Conservation (phyloP, 306 rosid species). For the Notholithocarpus densiflorus region DNA sequence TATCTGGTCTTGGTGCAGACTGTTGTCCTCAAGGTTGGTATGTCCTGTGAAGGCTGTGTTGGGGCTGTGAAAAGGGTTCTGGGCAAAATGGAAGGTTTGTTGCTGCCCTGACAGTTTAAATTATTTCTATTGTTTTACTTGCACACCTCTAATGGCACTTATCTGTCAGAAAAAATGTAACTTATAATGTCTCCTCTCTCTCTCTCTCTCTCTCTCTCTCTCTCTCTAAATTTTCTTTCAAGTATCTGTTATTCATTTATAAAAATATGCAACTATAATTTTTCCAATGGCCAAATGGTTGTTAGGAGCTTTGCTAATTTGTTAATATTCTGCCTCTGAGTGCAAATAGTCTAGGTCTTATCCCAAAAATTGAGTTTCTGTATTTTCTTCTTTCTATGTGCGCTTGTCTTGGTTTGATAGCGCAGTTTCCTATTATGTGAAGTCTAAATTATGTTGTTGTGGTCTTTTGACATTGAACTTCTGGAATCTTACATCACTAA, state of each 20-base stretch:
- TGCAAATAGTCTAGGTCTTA: background rate
- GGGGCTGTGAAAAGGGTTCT: conserved; percentile 94
- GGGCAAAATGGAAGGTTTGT: conserved; percentile 84
- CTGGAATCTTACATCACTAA: background rate
- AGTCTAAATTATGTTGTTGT: background rate
- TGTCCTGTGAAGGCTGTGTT: conserved; percentile 78
- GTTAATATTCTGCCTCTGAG: background rate
- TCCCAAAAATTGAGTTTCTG: background rate
- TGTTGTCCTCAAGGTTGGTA: no score
- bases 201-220: no score
- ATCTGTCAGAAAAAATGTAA: background rate
- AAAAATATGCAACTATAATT: background rate
- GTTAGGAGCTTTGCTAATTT: background rate
- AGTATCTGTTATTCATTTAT: no score
- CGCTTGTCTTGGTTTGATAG: background rate
- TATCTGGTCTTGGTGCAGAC: no score
- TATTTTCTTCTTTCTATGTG: background rate
- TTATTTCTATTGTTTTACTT: background rate
- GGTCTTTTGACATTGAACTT: background rate
- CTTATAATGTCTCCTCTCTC: no score
- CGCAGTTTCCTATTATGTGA: background rate
- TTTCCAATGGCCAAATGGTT: background rate
- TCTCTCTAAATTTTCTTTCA: no score
- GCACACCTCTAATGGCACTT: background rate
- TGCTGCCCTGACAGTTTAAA: background rate